A percentile compares a stretch with the other conserved stretches of the same genome.
Evolutionary conservation across 2,329 filamentous ascomycete genomes (phyloP).

Genomic region (Diaporthe ilicicola): DNA sequence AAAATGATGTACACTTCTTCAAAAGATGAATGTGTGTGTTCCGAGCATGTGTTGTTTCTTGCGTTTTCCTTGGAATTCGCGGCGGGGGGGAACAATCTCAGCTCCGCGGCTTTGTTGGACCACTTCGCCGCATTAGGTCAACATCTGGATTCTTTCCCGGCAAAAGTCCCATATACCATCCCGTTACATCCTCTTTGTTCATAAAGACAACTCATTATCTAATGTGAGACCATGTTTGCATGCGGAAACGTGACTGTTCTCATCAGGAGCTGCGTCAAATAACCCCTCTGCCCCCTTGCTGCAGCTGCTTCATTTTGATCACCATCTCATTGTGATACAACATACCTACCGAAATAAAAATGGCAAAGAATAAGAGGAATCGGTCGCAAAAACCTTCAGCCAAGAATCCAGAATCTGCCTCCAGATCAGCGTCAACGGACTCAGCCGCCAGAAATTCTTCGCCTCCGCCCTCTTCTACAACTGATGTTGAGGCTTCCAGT

Average conservation of each 20-base stretch:
- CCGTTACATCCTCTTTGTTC: neutral
- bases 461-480: neutral
- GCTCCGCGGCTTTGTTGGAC: neutral
- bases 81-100: neutral
- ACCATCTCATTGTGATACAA: neutral
- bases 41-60: neutral
- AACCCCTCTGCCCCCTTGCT: neutral
- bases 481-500: neutral
- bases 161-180: neutral
- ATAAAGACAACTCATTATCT: neutral
- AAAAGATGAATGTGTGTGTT: too few species aligned
- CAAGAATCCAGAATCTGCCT: neutral
- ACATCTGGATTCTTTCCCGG: neutral
- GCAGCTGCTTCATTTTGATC: neutral
- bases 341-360: neutral
- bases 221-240: neutral
- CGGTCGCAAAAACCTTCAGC: neutral
- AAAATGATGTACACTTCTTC: too few species aligned
- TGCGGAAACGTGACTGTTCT: neutral
- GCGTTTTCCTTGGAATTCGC: too few species aligned
- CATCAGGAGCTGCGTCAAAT: neutral
- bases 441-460: neutral
- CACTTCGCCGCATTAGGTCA: slow-evolving; percentile 1
- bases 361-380: neutral
- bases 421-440: neutral